Evolutionary conservation across 2,329 filamentous ascomycete species (phyloP).

Genomic region (Sordariomycetes sp.): DNA sequence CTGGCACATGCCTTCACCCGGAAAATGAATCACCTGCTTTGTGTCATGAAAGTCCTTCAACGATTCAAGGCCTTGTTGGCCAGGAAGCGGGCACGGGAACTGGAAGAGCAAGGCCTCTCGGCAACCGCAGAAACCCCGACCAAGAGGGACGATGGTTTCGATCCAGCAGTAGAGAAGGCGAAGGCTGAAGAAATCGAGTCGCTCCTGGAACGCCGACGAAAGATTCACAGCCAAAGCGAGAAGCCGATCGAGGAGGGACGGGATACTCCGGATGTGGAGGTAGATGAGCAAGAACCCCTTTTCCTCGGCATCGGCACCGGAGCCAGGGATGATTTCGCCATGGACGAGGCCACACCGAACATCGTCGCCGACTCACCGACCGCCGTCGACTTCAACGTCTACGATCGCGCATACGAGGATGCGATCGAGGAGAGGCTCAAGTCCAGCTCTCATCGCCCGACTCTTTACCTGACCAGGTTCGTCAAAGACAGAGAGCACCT

Average conservation of each 20-base stretch:
- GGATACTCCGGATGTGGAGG: too few species aligned
- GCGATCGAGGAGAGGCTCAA: constrained; percentile 69
- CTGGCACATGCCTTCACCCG: constrained; percentile 83
- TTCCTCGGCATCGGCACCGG: constrained; percentile 73
- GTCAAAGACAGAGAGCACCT: constrained; percentile 33
- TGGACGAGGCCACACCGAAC: constrained; percentile 26
- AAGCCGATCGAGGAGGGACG: constrained; percentile 38
- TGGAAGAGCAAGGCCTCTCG: constrained; percentile 3
- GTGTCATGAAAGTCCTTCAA: constrained; percentile 84
- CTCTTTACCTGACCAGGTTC: constrained; percentile 39
- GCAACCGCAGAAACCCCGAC: constrained; percentile 1
- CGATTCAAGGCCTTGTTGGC: constrained; percentile 73
- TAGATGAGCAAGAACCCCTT: constrained; percentile 49
- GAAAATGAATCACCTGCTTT: constrained; percentile 79
- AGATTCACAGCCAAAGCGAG: constrained; percentile 33
- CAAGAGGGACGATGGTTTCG: constrained; percentile 1
- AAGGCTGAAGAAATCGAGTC: constrained; percentile 39
- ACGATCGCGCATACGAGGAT: constrained; percentile 72
- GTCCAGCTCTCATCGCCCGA: constrained; percentile 27
- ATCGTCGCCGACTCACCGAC: constrained; percentile 78
- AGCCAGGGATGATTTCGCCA: constrained; percentile 35
- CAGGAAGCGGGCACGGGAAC: constrained; percentile 8
- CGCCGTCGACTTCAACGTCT: constrained; percentile 77
- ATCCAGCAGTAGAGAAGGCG: constrained; percentile 19
- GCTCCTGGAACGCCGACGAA: constrained; percentile 36